Base-by-base conservation (phyloP, 768 basidiomycete species). In the Steccherinum ochraceum region DNA sequence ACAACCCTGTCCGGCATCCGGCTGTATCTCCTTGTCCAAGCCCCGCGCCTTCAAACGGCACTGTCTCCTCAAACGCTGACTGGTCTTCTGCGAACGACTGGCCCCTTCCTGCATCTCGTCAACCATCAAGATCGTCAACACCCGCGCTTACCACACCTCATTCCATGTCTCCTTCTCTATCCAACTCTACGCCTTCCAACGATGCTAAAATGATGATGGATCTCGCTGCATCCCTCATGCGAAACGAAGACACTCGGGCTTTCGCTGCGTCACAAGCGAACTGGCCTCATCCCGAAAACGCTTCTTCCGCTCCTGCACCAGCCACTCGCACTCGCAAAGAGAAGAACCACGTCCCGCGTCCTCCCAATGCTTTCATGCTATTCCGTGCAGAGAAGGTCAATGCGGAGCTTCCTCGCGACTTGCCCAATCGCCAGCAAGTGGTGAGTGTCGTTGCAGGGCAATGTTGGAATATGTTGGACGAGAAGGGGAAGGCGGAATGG, bases 321-420 rank as follows among this genome's bases (percentile, higher is more conserved):
- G 65, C 82, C 45, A 82, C 74, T 64, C 71, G 80, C 40, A 77
- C 76, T 20, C 70, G 78, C 53, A 69, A 78, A 21, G 67, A 81
- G 11, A 72, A 73, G 55, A 68, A 64, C 2, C 30, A 83, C 62
- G 79, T 91, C 43, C 84, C 83, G 26, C 81, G 90, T 11, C 91
- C 91, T 2, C 76, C 86, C 45, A 94, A 93, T 62, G 84, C 90
- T 12, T 94, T 93, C 74, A 90, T 92, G 70, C 73, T 92, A 53
- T 92, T 81, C 64, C 82, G 90, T 26, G 87, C 82, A 11, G 79
- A 78, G 30, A 67, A 66, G 18, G 52, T 67, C 11, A 69, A 78
- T 41, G 73, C 75, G 2, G 60, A 67, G 13, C 30, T 35, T 7
- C 30, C 30, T 35, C 30, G 30, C 30, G 64, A 71, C 20, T 66